phyloP scores from a whole-genome alignment of 2,329 filamentous ascomycete genomes.

The Moelleriella libera region DNA sequence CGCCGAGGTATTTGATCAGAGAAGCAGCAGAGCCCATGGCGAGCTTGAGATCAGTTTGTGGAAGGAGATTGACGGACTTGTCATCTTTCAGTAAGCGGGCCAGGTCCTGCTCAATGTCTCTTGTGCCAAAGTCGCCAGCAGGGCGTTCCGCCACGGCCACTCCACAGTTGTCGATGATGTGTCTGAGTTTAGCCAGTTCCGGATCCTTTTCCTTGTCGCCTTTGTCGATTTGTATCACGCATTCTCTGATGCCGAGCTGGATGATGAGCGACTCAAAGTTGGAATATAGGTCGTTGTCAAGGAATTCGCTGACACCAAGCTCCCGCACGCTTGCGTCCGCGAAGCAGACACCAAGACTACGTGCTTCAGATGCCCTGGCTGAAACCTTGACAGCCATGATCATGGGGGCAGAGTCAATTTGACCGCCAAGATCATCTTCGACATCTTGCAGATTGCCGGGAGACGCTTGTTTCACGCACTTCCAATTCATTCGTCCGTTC shows the following conservation, averaged over 20 bases:
- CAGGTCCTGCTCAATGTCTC: conserved; percentile 92
- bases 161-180: conserved; percentile 85
- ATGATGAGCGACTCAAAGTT: conserved; percentile 96
- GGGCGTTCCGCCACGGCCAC: conserved; percentile 77
- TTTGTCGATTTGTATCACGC: conserved; percentile 68
- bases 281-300: conserved; percentile 97
- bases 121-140: conserved; percentile 63
- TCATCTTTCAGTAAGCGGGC: conserved; percentile 80
- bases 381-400: conserved; percentile 91
- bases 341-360: conserved; percentile 89
- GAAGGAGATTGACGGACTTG: conserved; percentile 58
- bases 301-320: conserved; percentile 90
- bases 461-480: conserved; percentile 79
- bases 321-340: conserved; percentile 94
- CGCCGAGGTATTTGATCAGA: conserved; percentile 84
- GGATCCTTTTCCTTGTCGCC: conserved; percentile 75
- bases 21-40: conserved; percentile 93
- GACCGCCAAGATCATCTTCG: conserved; percentile 81
- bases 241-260: conserved; percentile 90
- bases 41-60: conserved; percentile 83
- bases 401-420: conserved; percentile 81
- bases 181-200: conserved; percentile 72
- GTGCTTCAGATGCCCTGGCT: conserved; percentile 70
- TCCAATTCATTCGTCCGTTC: conserved; percentile 77
- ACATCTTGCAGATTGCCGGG: conserved; percentile 94